phyloP scores from a whole-genome alignment of 192 early-diverging fungal species.

The Coemansia sp. region DNA sequence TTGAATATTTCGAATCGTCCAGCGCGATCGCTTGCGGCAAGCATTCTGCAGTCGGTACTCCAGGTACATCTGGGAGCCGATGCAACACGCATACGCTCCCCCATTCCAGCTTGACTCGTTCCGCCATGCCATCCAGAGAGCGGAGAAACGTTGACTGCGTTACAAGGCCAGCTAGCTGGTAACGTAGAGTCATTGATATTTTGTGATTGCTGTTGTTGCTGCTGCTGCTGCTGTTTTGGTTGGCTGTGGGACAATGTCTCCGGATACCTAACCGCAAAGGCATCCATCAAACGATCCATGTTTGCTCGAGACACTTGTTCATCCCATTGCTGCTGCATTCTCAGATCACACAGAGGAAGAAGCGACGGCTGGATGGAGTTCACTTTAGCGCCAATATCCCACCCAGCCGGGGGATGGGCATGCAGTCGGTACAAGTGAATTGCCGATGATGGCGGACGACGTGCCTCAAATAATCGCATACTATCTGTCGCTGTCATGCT shows the following conservation, averaged over 20 bases:
- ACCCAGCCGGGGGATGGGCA: conserved; percentile 38
- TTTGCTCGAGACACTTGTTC: conserved; percentile 37
- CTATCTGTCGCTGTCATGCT: conserved; percentile 40
- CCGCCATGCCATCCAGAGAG: conserved; percentile 54
- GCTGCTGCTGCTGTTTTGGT: neutral
- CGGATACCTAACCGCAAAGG: conserved; percentile 9
- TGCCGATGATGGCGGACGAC: conserved; percentile 40
- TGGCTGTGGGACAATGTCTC: neutral
- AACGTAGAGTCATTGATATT: neutral
- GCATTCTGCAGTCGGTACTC: conserved; percentile 49
- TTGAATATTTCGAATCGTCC: conserved; percentile 53
- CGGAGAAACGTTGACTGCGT: conserved; percentile 39
- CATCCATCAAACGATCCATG: conserved; percentile 37
- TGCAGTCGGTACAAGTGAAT: conserved; percentile 51
- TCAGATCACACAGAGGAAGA: conserved; percentile 48
- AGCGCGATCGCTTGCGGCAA: conserved; percentile 40
- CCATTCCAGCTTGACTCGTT: conserved; percentile 29
- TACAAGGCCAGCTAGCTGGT: conserved; percentile 16
- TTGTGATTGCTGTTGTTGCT: neutral
- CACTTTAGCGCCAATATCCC: conserved; percentile 26
- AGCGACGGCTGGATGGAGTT: conserved; percentile 45
- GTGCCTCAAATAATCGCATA: conserved; percentile 29
- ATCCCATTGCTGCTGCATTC: conserved; percentile 52
- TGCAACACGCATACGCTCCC: conserved; percentile 51
- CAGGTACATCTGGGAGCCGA: conserved; percentile 46